These are phyloP conservation scores for Ulvella scutata DNA, from an alignment of 139 green algal species.

Conservation along the genomic window DNA sequence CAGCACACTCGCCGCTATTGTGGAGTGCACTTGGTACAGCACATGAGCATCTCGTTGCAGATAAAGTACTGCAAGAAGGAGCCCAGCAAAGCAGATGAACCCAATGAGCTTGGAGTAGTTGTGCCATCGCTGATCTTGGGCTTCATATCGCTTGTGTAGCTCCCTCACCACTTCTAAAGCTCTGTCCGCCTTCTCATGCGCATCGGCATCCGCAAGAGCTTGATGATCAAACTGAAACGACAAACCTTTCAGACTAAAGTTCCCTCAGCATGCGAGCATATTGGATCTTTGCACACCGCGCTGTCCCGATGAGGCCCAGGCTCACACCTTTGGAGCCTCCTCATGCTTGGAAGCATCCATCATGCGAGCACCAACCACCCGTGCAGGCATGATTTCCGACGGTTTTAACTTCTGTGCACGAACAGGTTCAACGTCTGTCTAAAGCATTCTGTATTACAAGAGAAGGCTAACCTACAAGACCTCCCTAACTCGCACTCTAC, in stretches of 20 bases:
- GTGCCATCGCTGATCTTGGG: conserved; percentile 38
- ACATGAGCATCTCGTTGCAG: conserved; percentile 38
- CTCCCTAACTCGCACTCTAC: too few relatives aligned
- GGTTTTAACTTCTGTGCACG: neutral
- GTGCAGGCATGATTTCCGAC: neutral
- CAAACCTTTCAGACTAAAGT: neutral
- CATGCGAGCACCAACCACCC: neutral
- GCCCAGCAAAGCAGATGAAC: conserved; percentile 48
- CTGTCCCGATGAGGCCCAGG: neutral
- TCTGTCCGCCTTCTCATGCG: conserved; percentile 7
- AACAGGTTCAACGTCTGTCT: too few relatives aligned
- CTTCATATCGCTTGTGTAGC: conserved; percentile 39
- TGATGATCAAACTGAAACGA: neutral
- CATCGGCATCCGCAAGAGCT: neutral
- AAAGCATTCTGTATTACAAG: too few relatives aligned
- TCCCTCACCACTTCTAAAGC: conserved; percentile 36
- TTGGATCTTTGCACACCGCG: neutral
- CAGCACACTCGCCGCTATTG: conserved; percentile 31
- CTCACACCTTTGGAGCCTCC: neutral
- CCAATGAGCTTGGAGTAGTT: conserved; percentile 52
- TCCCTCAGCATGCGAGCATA: neutral
- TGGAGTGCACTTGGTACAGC: conserved; percentile 41
- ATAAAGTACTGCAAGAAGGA: conserved; percentile 54
- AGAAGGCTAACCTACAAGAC: too few relatives aligned
- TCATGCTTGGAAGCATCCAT: neutral